phyloP scores from a whole-genome alignment of 108 stramenopile species.

The Poteriospumella lacustris region DNA sequence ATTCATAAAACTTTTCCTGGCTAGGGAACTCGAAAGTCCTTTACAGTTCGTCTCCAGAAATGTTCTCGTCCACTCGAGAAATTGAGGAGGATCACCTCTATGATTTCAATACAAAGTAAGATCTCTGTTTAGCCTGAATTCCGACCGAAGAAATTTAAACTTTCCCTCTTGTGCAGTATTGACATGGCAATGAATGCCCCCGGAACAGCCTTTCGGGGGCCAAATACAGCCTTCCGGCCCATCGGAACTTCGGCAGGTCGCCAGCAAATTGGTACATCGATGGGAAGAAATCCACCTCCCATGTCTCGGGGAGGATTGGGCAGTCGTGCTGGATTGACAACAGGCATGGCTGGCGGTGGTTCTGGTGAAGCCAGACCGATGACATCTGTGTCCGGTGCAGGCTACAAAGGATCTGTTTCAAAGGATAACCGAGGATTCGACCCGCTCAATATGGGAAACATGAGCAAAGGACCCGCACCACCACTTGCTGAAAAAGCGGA shows the following conservation, averaged over 20 bases:
- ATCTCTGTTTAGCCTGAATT: not conserved
- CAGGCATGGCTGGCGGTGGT: slow-evolving; percentile 23
- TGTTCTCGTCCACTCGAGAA: not conserved
- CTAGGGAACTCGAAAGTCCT: not conserved
- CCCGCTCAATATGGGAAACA: slow-evolving; percentile 38
- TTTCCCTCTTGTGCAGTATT: not conserved
- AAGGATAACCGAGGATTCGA: slow-evolving; percentile 45
- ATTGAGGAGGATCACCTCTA: slow-evolving; percentile 28
- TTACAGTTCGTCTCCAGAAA: not conserved
- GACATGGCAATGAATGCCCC: not conserved
- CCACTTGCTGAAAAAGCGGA: slow-evolving; percentile 58
- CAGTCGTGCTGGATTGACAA: slow-evolving; percentile 13
- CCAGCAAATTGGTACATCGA: not conserved
- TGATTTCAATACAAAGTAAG: slow-evolving; percentile 21
- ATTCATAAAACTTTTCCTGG: too few species aligned
- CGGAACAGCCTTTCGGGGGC: not conserved
- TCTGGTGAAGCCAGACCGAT: slow-evolving; percentile 53
- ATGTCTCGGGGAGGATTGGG: slow-evolving; percentile 9
- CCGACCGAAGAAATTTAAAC: not conserved
- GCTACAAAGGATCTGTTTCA: slow-evolving; percentile 51
- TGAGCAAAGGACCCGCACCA: slow-evolving; percentile 53
- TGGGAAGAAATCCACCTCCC: not conserved
- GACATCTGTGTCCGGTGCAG: slow-evolving; percentile 61
- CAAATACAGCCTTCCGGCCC: not conserved
- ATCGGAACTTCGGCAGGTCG: not conserved